Evolutionary conservation across 768 basidiomycete species (phyloP), one percentile per base, ranked within the genome.

Genomic region (Lactarius evosmus): DNA sequence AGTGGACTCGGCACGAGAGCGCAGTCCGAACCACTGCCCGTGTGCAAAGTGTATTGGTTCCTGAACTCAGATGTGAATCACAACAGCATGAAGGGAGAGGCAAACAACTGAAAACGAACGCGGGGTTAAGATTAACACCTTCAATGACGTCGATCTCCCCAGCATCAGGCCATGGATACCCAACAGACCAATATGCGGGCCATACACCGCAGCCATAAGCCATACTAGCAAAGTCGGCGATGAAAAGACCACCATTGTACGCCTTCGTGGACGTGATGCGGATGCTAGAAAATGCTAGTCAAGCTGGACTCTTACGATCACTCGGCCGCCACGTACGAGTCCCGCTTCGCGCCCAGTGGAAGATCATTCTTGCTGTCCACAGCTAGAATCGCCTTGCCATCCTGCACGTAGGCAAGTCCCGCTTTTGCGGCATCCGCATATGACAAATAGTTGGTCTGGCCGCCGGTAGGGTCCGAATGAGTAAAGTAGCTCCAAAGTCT

Each of bases 71-170:
- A 33, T 40, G 49, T 50, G 17, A 36, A 33, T 17, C 52, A n/a
- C 52, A 17, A 25, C 40, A 19, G 25, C 11, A 32, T 7, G 51
- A 25, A 25, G 46, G 36, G 22, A 38, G 16, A 7, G 30, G 9
- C 32, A 9, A 25, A 36, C 1, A 53, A 19, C 14, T 11, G 41
- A 54, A 27, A 12, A 33, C 56, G 34, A 3, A 64, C 62, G 5
- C 32, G 19, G 17, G 0, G 1, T 57, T n/a, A 1, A 12, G 7
- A 22, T 58, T 50, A 27, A 50, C 50, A 38, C 66, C 63, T 51
- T 65, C 66, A 30, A 78, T 57, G 61, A 78, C 74, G 68, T 78
- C 77, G 40, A 78, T 77, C 64, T 78, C 77, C 32, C 72, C 72
- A 16, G 27, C 56, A 16, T 59, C 7, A 7, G 75, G 75, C 74